Evolutionary conservation across 192 early-diverging fungal genomes (phyloP).

Genomic region (Coemansia sp.): DNA sequence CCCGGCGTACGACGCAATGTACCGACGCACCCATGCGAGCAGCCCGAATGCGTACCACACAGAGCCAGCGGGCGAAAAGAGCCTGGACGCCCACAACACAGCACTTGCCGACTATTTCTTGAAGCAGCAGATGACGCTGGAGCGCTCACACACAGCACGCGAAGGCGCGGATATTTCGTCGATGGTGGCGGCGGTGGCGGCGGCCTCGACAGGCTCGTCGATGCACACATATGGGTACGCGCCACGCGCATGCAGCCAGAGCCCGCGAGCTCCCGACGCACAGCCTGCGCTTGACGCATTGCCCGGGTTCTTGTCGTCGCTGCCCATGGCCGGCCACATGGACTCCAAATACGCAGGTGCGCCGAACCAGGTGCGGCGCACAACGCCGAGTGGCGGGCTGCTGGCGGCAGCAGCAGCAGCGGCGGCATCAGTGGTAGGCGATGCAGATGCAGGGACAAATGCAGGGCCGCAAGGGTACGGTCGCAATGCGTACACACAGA

Average conservation of each 20-base stretch:
- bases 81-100: conserved; percentile 16
- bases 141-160: not conserved
- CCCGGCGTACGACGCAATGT: conserved; percentile 17
- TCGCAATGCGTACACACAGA: conserved; percentile 1
- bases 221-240: conserved; percentile 13
- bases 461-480: conserved; percentile 1
- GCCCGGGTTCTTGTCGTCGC: conserved; percentile 43
- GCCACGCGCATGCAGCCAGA: conserved; percentile 6
- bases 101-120: conserved; percentile 47
- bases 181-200: conserved; percentile 45
- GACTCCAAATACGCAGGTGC: conserved; percentile 33
- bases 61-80: not conserved
- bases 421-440: conserved; percentile 23
- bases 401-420: conserved; percentile 37
- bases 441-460: not conserved
- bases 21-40: conserved; percentile 20
- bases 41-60: conserved; percentile 21
- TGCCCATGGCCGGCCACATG: conserved; percentile 24
- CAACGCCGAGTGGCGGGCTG: conserved; percentile 23
- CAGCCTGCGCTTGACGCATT: conserved; percentile 41
- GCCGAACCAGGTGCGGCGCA: not conserved
- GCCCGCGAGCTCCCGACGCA: conserved; percentile 9
- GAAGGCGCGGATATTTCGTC: conserved; percentile 29
- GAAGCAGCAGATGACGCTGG: conserved; percentile 27
- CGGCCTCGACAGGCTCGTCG: conserved; percentile 13